Evolutionary conservation across 352 stramenopile species (phyloP), one percentile per base, ranked within the genome.

Genomic region (Globisporangium middletonii): DNA sequence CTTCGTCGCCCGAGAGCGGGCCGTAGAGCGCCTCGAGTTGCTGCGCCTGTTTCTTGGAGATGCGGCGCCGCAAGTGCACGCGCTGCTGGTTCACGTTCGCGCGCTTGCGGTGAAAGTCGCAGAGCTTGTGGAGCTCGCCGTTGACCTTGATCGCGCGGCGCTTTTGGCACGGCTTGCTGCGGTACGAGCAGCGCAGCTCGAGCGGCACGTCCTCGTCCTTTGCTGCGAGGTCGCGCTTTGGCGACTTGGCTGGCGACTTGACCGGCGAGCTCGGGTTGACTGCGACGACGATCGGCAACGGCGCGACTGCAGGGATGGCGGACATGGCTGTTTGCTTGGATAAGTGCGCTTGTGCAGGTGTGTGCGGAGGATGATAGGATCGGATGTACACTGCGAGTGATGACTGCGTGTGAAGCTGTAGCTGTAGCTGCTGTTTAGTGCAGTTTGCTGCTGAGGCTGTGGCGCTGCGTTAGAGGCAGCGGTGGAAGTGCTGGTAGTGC

Each of bases 31-130:
- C 41, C 38, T 62, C 50, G 28, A 56, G 50, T 28, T 57, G 57
- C 48, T 57, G 49, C 38, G 50, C 48, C 42, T 64, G 58, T 30
- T 59, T 54, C 43, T 50, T 55, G 3, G 52, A 54, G 43, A 64
- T 64, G 15, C 58, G 58, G 2, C 64, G 62, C 19, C 65, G 65
- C 62, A 73, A 53, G 44, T 73, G 62, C 65, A 71, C 65, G n/a
- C 69, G 69, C 23, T 63, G 66, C 57, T 81, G 72, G 60, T 75
- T 76, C 48, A 68, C 63, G 60, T 81, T 81, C 13, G 71, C 69
- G 45, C 75, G 73, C 23, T 65, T 59, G 15, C 72, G 72, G 52
- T 81, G 72, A 37, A 71, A 67, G 19, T 70, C 59, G 19, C 72
- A 81, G 45, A 81, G 69, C 49, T 72, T 74, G 53, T 81, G 72